These are phyloP conservation scores for Fusarium sp. DNA, from an alignment of 2,329 filamentous ascomycete species.

Conservation along the genomic window DNA sequence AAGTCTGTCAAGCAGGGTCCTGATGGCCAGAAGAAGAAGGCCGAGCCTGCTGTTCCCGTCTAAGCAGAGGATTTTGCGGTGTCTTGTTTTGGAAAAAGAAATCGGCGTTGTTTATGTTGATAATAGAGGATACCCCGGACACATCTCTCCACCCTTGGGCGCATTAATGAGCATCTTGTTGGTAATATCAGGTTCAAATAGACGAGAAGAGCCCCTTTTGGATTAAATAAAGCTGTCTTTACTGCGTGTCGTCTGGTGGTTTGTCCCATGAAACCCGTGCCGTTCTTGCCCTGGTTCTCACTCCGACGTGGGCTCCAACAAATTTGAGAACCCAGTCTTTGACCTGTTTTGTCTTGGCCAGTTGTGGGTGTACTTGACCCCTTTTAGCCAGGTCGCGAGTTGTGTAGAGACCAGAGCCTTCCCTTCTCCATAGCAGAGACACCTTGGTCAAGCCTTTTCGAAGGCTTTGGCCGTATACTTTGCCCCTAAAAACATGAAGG, in stretches of 20 bases:
- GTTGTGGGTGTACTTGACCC: slow-evolving; percentile 59
- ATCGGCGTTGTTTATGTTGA: slow-evolving; percentile 30
- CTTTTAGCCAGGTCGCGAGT: slow-evolving; percentile 59
- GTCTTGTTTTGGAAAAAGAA: slow-evolving; percentile 14
- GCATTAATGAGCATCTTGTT: slow-evolving; percentile 12
- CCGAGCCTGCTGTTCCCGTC: slow-evolving; percentile 43
- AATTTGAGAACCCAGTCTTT: slow-evolving; percentile 82
- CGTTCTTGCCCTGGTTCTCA: slow-evolving; percentile 23
- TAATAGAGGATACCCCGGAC: slow-evolving; percentile 44
- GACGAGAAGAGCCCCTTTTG: background rate
- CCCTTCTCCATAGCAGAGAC: slow-evolving; percentile 71
- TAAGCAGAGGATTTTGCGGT: slow-evolving; percentile 2
- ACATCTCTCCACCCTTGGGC: slow-evolving; percentile 38
- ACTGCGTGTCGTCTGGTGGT: slow-evolving; percentile 58
- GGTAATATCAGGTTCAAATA: background rate
- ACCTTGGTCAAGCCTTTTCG: slow-evolving; percentile 77
- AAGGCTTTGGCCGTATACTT: slow-evolving; percentile 88
- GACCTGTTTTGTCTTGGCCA: slow-evolving; percentile 74
- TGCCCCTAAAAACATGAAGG: slow-evolving; percentile 78
- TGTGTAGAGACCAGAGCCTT: slow-evolving; percentile 67
- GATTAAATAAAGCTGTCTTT: slow-evolving; percentile 24
- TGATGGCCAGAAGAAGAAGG: slow-evolving; percentile 44
- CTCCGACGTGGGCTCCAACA: slow-evolving; percentile 60
- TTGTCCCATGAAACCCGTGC: slow-evolving; percentile 52
- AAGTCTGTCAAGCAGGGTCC: slow-evolving; percentile 64